phyloP scores from a whole-genome alignment of 306 rosid species.

The Castanea crenata region DNA sequence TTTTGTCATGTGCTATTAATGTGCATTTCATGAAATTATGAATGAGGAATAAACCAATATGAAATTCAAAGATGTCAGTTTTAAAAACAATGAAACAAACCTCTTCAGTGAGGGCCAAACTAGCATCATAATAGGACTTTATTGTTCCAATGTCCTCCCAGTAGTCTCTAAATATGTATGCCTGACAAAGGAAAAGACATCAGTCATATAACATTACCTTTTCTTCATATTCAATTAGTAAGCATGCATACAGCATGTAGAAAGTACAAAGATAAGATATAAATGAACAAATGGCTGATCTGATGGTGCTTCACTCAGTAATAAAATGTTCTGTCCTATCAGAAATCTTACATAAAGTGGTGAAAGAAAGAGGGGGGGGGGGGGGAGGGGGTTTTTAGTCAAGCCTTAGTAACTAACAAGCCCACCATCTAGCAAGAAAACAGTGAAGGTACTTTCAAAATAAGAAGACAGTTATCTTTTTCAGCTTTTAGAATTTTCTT shows the following conservation, averaged over 20 bases:
- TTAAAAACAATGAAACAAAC: constrained; percentile 37
- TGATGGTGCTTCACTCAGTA: background rate
- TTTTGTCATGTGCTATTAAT: background rate
- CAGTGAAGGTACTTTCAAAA: background rate
- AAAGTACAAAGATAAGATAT: background rate
- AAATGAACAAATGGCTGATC: background rate
- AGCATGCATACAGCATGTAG: background rate
- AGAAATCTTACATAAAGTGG: background rate
- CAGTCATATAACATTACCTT: constrained; percentile 3
- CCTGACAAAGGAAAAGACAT: constrained; percentile 44
- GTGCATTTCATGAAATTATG: background rate
- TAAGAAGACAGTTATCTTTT: background rate
- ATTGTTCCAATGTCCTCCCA: constrained; percentile 98
- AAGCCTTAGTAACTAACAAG: background rate
- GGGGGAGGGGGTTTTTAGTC: background rate
- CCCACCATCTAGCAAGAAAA: background rate
- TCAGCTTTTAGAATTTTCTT: constrained; percentile 26
- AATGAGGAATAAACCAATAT: background rate
- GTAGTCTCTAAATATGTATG: constrained; percentile 73
- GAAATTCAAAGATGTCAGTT: background rate
- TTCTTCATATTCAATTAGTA: background rate
- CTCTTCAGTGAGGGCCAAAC: constrained; percentile 89
- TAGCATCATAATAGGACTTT: constrained; percentile 73
- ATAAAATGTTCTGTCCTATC: background rate
- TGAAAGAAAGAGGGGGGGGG: no score